These are phyloP conservation scores for Hansfordia pulvinata DNA, from an alignment of 2,329 filamentous ascomycete species.

Conservation along the genomic window DNA sequence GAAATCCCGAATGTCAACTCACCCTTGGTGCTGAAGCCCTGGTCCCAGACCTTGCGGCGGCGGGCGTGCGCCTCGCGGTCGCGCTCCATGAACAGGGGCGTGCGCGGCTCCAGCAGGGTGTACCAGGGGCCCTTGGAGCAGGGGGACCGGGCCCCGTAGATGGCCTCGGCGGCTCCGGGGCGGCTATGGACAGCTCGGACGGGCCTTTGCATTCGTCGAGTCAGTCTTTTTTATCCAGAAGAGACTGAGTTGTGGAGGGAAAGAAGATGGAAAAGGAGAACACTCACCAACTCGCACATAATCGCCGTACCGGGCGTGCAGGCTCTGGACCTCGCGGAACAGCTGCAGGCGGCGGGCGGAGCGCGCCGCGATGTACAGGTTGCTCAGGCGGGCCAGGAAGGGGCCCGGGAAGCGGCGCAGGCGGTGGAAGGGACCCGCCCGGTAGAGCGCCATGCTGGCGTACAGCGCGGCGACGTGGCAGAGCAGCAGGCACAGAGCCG, in stretches of 20 bases:
- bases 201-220: too few species aligned
- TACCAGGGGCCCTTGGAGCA: constrained; percentile 1
- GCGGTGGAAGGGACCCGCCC: constrained; percentile 1
- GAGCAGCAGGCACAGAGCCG: too few species aligned
- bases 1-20: too few species aligned
- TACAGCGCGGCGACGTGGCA: too few species aligned
- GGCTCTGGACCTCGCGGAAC: background rate
- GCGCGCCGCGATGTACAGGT: background rate
- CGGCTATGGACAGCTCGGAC: background rate
- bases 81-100: background rate
- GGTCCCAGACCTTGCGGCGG: constrained; percentile 1
- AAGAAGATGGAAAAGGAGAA: too few species aligned
- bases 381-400: background rate
- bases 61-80: background rate
- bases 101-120: background rate
- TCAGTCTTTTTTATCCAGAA: too few species aligned
- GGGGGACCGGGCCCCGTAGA: background rate
- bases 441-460: background rate
- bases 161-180: background rate
- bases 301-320: constrained; percentile 1
- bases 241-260: too few species aligned
- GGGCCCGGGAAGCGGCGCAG: background rate
- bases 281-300: constrained; percentile 1
- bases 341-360: background rate
- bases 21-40: constrained; percentile 1